phyloP scores from a whole-genome alignment of 176 grass and related monocot species.

The Aechmea fasciata region DNA sequence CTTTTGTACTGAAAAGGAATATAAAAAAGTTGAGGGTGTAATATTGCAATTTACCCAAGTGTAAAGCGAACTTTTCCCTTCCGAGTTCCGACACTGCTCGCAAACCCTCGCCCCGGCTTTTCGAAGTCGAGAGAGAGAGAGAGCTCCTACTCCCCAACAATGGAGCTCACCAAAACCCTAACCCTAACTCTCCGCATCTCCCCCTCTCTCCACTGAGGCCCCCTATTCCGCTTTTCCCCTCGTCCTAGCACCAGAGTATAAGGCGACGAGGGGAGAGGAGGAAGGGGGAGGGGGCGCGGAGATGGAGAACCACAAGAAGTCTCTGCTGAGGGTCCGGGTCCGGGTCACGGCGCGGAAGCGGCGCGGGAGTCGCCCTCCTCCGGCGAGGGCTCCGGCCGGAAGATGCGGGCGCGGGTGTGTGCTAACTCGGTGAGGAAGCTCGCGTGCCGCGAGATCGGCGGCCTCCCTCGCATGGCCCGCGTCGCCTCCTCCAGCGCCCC shows the following conservation, averaged over 20 bases:
- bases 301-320: slow-evolving; percentile 25
- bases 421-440: slow-evolving; percentile 23
- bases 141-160: background rate
- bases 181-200: background rate
- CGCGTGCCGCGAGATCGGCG: slow-evolving; percentile 19
- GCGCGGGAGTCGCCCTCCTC: background rate
- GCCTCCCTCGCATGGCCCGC: slow-evolving; percentile 11
- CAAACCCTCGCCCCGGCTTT: no score
- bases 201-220: background rate
- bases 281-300: background rate
- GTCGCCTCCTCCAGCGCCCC: background rate
- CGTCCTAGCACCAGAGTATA: background rate
- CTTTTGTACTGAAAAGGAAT: no score
- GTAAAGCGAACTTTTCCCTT: no score
- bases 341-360: slow-evolving; percentile 20
- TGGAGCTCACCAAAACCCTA: background rate
- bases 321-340: slow-evolving; percentile 7
- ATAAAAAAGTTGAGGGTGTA: no score
- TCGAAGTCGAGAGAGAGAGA: background rate
- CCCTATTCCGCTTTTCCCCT: background rate
- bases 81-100: no score
- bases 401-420: slow-evolving; percentile 11
- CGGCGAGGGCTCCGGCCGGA: background rate
- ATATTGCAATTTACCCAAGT: no score
- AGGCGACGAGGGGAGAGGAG: background rate